These are phyloP conservation scores for Sordariomycetes sp. DNA, from an alignment of 2,329 filamentous ascomycete genomes.

Conservation along the genomic window DNA sequence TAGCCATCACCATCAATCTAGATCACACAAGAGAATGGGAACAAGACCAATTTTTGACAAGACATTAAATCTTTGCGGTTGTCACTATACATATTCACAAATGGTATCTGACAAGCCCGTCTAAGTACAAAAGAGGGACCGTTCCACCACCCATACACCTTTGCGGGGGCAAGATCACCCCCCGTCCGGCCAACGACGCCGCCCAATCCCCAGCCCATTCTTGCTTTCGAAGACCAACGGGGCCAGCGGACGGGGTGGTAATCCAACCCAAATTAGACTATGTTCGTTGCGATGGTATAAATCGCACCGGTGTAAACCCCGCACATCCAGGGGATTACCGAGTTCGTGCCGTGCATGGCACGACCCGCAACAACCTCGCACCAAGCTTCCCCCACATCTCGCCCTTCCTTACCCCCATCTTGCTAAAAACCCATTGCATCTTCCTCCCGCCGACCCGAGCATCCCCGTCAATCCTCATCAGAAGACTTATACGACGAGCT, in stretches of 20 bases:
- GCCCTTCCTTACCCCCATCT: neutral
- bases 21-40: too few species aligned
- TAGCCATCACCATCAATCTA: too few species aligned
- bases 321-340: neutral
- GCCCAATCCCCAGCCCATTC: neutral
- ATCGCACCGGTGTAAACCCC: neutral
- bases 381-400: neutral
- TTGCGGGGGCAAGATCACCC: neutral
- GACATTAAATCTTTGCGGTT: neutral
- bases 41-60: too few species aligned
- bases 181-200: neutral
- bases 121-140: neutral
- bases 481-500: neutral
- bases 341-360: neutral
- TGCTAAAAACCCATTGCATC: neutral
- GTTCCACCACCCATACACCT: neutral
- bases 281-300: neutral
- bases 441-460: neutral
- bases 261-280: neutral
- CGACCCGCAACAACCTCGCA: neutral
- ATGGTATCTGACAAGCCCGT: conserved; percentile 4
- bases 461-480: neutral
- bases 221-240: neutral
- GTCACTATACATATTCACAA: conserved; percentile 1
- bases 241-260: neutral